Evolutionary conservation across 2,329 filamentous ascomycete species (phyloP), one percentile per base, ranked within the genome.

Genomic region (Aspergillus sergii): DNA sequence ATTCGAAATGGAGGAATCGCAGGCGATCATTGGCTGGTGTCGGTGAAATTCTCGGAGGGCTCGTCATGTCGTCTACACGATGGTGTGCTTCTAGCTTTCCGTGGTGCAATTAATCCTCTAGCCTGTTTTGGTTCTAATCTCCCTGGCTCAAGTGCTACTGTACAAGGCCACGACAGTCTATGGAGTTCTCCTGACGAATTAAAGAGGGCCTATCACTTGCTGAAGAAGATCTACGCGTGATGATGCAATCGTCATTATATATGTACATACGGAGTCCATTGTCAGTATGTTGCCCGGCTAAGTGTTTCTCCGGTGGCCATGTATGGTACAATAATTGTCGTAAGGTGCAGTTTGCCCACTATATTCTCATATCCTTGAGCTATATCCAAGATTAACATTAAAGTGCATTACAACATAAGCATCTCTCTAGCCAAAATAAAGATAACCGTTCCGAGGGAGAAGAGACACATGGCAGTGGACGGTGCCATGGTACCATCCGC

Each of bases 11-110:
- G n/a, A 6, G 19, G 19, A 12, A 32, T 32, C 10, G 3, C 1
- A 12, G 7, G 56, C 50, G 43, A 57, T 63, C 50, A 48, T 69
- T 67, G 69, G 69, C 56, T 68, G 68, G 66, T 64, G 50, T 66
- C 68, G 69, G 69, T 65, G 69, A 71, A 71, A 69, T 69, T 71
- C 57, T 71, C 69, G 69, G 69, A 64, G 63, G 57, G 46, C 26
- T 39, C 46, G 23, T 51, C 11, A n/a, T 51, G 26, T 28, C 46
- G 46, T 57, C 19, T 32, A 30, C 30, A 60, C 61, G 68, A 71
- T 71, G 69, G 68, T 68, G 69, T 71, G 69, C 69, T 71, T 66
- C 64, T 60, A 61, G 63, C 56, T 56, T 50, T 34, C 53, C 51
- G 36, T 71, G 64, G 64, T 71, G 69, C 63, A 58, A 71, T 71